phyloP scores from a whole-genome alignment of 1,139 yeast species.

The Hyphopichia pseudoburtonii region DNA sequence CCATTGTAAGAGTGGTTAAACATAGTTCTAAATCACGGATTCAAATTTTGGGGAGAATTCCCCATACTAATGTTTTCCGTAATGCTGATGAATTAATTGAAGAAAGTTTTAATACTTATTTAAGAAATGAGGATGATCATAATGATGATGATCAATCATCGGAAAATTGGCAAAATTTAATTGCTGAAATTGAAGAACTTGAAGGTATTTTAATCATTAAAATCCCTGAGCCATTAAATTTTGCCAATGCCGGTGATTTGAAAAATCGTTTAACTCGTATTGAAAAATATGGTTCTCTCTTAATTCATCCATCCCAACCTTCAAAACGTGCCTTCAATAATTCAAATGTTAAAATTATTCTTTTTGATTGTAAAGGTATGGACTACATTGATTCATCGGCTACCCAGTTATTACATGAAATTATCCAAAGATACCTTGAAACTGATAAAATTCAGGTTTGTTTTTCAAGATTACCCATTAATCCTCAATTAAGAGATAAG shows the following conservation, averaged over 20 bases:
- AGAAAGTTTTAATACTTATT: constrained; percentile 24
- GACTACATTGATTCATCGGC: constrained; percentile 31
- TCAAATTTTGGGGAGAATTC: constrained; percentile 34
- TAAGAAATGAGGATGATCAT: constrained; percentile 4
- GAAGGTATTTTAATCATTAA: constrained; percentile 33
- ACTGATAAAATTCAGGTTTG: constrained; percentile 21
- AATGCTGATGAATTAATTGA: constrained; percentile 38
- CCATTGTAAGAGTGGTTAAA: constrained; percentile 27
- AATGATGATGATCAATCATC: neutral
- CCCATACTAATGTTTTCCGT: constrained; percentile 30
- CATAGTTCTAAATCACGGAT: constrained; percentile 31
- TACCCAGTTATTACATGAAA: constrained; percentile 30
- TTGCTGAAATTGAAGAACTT: constrained; percentile 29
- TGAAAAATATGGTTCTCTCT: constrained; percentile 28
- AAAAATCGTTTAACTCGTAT: constrained; percentile 23
- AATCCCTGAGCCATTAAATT: constrained; percentile 31
- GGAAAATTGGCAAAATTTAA: constrained; percentile 16
- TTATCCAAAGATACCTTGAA: constrained; percentile 20
- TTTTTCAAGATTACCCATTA: constrained; percentile 28
- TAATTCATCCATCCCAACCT: constrained; percentile 35
- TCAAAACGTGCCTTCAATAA: constrained; percentile 19
- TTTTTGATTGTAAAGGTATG: constrained; percentile 39
- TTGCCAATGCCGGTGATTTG: constrained; percentile 30
- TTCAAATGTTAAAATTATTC: constrained; percentile 20
- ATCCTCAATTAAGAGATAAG: constrained; percentile 17